phyloP scores from a whole-genome alignment of 176 grass and related monocot genomes.

The bread wheat (Triticum aestivum) region IWGSC_CS_RefSeq_v2.1 NC_057809.1:608148373-608148872 shows the following conservation, averaged over 20 bases:
- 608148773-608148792: slow-evolving; percentile 87
- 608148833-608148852: slow-evolving; percentile 92
- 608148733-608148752: slow-evolving; percentile 85
- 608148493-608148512: slow-evolving; percentile 95
- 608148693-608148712: slow-evolving; percentile 18
- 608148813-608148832: slow-evolving; percentile 62
- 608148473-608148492: slow-evolving; percentile 92
- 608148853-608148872: slow-evolving; percentile 93
- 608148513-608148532: slow-evolving; percentile 98
- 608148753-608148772: slow-evolving; percentile 66
- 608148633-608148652: neutral
- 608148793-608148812: slow-evolving; percentile 80
- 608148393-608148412: neutral
- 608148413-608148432: neutral
- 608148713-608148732: slow-evolving; percentile 87
- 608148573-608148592: slow-evolving; percentile 89
- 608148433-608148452: neutral
- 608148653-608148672: slow-evolving; percentile 9
- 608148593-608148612: slow-evolving; percentile 19
- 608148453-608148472: slow-evolving; percentile 73
- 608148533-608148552: slow-evolving; percentile 86
- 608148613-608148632: neutral
- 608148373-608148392: slow-evolving; percentile 59
- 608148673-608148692: neutral
- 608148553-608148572: slow-evolving; percentile 70